These are phyloP conservation scores for Diaporthe sp. DNA, from an alignment of 2,329 filamentous ascomycete species.

Conservation along the genomic window DNA sequence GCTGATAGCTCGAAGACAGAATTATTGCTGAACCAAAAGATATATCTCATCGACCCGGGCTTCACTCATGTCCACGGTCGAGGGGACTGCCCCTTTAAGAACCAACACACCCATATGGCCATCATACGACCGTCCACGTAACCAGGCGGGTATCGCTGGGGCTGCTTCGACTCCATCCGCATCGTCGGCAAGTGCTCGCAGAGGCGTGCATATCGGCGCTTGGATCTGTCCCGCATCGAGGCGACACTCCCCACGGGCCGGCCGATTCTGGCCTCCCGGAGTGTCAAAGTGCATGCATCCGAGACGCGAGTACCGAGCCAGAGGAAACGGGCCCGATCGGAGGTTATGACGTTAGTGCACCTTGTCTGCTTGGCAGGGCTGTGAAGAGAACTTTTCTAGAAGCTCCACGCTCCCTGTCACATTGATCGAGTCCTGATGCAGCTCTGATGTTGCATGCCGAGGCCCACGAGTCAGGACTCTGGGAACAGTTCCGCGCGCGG, in stretches of 20 bases:
- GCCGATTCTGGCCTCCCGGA: neutral
- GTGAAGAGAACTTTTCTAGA: conserved; percentile 24
- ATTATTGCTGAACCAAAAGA: neutral
- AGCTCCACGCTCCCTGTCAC: neutral
- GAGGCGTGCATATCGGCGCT: neutral
- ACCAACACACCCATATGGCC: neutral
- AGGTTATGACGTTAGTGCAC: conserved; percentile 1
- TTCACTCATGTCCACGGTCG: neutral
- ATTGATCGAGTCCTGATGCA: conserved; percentile 14
- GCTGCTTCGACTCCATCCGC: neutral
- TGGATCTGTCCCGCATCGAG: neutral
- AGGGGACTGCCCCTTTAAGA: neutral
- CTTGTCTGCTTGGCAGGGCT: neutral
- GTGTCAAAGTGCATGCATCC: conserved; percentile 8
- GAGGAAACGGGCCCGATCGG: neutral
- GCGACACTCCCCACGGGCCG: neutral
- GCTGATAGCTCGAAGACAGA: neutral
- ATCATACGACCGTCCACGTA: neutral
- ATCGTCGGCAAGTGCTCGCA: neutral
- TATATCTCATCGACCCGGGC: neutral
- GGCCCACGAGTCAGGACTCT: conserved; percentile 7
- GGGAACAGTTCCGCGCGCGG: neutral
- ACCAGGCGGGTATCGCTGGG: neutral
- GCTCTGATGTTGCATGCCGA: conserved; percentile 9
- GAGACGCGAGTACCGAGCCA: conserved; percentile 22